Conservation (phyloP, 108 stramenopile species). For the Bacterosira constricta region DNA sequence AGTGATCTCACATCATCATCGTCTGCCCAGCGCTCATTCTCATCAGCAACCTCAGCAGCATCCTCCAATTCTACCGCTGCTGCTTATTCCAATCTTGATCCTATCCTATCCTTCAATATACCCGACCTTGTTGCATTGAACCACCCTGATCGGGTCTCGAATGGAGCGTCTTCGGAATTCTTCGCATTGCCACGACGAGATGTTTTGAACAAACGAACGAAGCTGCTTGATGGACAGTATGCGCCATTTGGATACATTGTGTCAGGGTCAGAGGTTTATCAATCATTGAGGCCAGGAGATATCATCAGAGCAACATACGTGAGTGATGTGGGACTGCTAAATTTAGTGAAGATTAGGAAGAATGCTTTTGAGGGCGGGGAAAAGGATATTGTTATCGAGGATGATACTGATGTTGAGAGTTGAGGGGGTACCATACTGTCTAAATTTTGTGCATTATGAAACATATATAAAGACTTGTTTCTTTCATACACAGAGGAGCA, state of each 20-base stretch:
- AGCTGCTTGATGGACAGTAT: slow-evolving; percentile 73
- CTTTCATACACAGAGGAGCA: no score
- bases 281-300: slow-evolving; percentile 72
- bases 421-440: no score
- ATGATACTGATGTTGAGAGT: neutral
- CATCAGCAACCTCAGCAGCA: slow-evolving; percentile 37
- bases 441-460: no score
- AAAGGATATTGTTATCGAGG: slow-evolving; percentile 13
- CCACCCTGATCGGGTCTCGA: slow-evolving; percentile 73
- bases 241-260: slow-evolving; percentile 87
- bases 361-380: slow-evolving; percentile 51
- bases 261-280: slow-evolving; percentile 66
- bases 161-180: slow-evolving; percentile 85
- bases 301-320: slow-evolving; percentile 75
- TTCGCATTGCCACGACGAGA: slow-evolving; percentile 61
- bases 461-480: no score
- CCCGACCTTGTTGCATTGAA: slow-evolving; percentile 82
- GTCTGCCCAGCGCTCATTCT: slow-evolving; percentile 50
- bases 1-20: slow-evolving; percentile 47
- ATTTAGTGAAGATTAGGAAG: slow-evolving; percentile 75
- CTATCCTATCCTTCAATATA: slow-evolving; percentile 76
- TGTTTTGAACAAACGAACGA: slow-evolving; percentile 49
- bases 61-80: slow-evolving; percentile 41
- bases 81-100: slow-evolving; percentile 42
- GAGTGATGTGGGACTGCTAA: slow-evolving; percentile 72